Conservation (phyloP, 2,329 filamentous ascomycete genomes). For the Botrytis tulipae region DNA sequence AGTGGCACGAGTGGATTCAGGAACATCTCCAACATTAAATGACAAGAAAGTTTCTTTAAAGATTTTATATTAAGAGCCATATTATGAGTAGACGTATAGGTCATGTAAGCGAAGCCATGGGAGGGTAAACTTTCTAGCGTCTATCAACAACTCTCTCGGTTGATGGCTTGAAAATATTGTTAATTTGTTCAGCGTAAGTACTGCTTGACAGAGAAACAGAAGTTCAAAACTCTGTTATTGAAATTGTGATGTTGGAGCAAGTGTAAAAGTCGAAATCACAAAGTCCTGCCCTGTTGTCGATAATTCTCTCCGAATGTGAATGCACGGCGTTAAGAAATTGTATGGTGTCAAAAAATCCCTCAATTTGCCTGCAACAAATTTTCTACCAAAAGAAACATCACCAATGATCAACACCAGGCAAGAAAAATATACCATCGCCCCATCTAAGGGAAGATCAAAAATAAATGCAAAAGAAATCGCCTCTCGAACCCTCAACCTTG, state of each 20-base stretch:
- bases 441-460: neutral
- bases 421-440: neutral
- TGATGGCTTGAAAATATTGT: neutral
- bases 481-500: slow-evolving; percentile 17
- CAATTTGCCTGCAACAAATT: neutral
- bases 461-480: neutral
- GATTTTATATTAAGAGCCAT: neutral
- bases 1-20: no score
- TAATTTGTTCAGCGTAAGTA: neutral
- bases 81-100: neutral
- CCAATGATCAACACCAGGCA: neutral
- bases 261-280: neutral
- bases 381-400: neutral
- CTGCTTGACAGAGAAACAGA: neutral
- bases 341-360: neutral
- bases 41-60: neutral
- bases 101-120: neutral
- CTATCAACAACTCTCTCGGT: neutral
- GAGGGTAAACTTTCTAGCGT: neutral
- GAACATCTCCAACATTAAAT: neutral
- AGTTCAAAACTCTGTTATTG: neutral
- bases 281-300: neutral
- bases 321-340: neutral
- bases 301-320: neutral
- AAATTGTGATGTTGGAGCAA: neutral